Conservation (phyloP, 176 grass and related monocot genomes). For the Themeda triandra region DNA sequence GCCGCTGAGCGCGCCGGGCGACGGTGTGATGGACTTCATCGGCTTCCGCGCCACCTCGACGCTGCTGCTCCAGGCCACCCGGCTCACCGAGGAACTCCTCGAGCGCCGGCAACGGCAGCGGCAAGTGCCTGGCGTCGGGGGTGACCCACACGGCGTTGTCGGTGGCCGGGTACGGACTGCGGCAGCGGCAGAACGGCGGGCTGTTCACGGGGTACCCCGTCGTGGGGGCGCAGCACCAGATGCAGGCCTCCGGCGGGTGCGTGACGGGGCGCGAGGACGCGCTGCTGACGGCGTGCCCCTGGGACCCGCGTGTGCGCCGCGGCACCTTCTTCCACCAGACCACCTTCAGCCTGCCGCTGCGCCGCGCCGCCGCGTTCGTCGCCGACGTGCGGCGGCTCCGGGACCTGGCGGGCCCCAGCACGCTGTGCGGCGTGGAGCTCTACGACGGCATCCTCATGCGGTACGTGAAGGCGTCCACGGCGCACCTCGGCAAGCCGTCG, state of each 20-base stretch:
- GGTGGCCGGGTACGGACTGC: background rate
- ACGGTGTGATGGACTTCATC: slow-evolving; percentile 49
- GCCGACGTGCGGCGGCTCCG: slow-evolving; percentile 45
- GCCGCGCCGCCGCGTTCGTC: slow-evolving; percentile 47
- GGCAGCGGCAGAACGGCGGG: slow-evolving; percentile 11
- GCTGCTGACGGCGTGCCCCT: slow-evolving; percentile 59
- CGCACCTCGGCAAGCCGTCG: slow-evolving; percentile 46
- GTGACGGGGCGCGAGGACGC: slow-evolving; percentile 30
- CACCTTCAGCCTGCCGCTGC: slow-evolving; percentile 52
- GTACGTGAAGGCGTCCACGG: slow-evolving; percentile 59
- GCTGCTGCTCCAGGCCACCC: background rate
- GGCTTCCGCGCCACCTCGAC: slow-evolving; percentile 56
- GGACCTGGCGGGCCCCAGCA: slow-evolving; percentile 30
- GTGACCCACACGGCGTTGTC: slow-evolving; percentile 23
- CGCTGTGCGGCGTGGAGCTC: slow-evolving; percentile 68
- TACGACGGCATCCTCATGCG: slow-evolving; percentile 70
- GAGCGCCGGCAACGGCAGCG: slow-evolving; percentile 35
- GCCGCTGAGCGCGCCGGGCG: slow-evolving; percentile 36
- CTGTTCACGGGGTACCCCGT: slow-evolving; percentile 68
- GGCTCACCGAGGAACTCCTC: slow-evolving; percentile 40
- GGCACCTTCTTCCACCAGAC: slow-evolving; percentile 60
- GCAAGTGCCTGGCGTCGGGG: slow-evolving; percentile 36
- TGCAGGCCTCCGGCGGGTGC: slow-evolving; percentile 59
- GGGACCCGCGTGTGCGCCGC: slow-evolving; percentile 52
- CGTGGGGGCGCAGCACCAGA: slow-evolving; percentile 49